These are phyloP conservation scores for Berkeleyomyces rouxiae DNA, from an alignment of 2,329 filamentous ascomycete species.

Conservation along the genomic window DNA sequence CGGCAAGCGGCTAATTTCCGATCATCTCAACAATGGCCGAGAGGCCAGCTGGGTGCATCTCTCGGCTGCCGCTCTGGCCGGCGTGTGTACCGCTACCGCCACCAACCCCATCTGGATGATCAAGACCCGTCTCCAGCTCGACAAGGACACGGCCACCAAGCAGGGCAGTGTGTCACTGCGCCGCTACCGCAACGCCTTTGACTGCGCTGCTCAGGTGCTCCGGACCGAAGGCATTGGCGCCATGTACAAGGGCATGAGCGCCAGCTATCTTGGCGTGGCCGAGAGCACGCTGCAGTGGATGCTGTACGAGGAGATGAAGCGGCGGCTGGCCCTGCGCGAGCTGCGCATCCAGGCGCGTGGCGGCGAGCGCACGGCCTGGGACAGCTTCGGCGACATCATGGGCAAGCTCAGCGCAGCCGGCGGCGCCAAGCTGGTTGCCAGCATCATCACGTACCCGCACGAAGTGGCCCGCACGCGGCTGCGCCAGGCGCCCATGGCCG, in stretches of 20 bases:
- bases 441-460: conserved; percentile 77
- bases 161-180: conserved; percentile 37
- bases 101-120: conserved; percentile 96
- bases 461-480: conserved; percentile 77
- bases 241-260: conserved; percentile 78
- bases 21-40: conserved; percentile 53
- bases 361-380: conserved; percentile 50
- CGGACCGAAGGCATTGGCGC: conserved; percentile 65
- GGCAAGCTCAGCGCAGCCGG: conserved; percentile 68
- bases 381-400: conserved; percentile 58
- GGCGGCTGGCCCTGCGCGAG: conserved; percentile 48
- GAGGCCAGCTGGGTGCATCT: conserved; percentile 65
- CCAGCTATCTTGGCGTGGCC: conserved; percentile 77
- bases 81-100: conserved; percentile 71
- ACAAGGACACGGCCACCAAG: conserved; percentile 60
- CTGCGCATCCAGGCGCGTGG: conserved; percentile 39
- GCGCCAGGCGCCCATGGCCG: conserved; percentile 60
- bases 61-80: conserved; percentile 57
- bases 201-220: conserved; percentile 72
- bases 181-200: conserved; percentile 72
- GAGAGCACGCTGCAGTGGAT: conserved; percentile 90
- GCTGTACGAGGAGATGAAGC: conserved; percentile 85
- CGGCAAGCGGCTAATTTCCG: conserved; percentile 65
- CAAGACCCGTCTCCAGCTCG: conserved; percentile 82
- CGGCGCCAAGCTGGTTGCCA: conserved; percentile 69